Evolutionary conservation across 192 early-diverging fungal genomes (phyloP), one percentile per base, ranked within the genome.

Genomic region (Rhizophagus clarus): DNA sequence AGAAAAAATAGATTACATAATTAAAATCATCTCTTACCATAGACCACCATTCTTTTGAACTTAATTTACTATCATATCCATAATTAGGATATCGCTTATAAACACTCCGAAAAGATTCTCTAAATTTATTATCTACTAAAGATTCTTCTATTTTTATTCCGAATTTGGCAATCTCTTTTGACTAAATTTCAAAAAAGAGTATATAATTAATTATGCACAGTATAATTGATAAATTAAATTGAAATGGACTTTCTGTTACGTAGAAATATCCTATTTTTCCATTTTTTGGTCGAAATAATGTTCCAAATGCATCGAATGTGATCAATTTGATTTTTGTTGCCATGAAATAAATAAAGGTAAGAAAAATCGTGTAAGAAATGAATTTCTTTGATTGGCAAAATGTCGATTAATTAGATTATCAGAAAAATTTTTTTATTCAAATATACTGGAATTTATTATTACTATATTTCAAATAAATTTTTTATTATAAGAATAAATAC

Each of bases 301-400:
- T 92, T 47, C 91, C 84, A 62, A 86, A 92, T 47, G 90, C 87
- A 73, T 92, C 91, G 70, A 92, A 92, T 24, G 91, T 92, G 29
- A 92, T 85, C n/a, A 92, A 77, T 37, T 83, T 82, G 51, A 88
- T 82, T 32, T 28, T 37, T 12, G 80, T n/a, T 11, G 7, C 17
- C 71, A 73, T 73, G 42, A 45, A 45, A 45, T 45, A 45, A 45
- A 45, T 40, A 6, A 37, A 37, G 32, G 2, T n/a, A n/a, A n/a
- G n/a, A n/a, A n/a, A n/a, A n/a, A n/a, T 37, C 2, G 6, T 37
- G 37, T 37, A 7, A 40, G 37, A 40, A 40, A 3, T 32, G 32
- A 3, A 32, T 32, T 34, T 34, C 5, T 34, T 2, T 34, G 34
- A 40, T 40, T 7, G 5, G 37, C 37, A 40, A 40, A 40, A 40